Percentiles rank a stretch among this genome's conserved stretches.
These are phyloP conservation scores for Aspergillus piperis DNA, from an alignment of 2,329 filamentous ascomycete genomes.

Conservation along the genomic window DNA sequence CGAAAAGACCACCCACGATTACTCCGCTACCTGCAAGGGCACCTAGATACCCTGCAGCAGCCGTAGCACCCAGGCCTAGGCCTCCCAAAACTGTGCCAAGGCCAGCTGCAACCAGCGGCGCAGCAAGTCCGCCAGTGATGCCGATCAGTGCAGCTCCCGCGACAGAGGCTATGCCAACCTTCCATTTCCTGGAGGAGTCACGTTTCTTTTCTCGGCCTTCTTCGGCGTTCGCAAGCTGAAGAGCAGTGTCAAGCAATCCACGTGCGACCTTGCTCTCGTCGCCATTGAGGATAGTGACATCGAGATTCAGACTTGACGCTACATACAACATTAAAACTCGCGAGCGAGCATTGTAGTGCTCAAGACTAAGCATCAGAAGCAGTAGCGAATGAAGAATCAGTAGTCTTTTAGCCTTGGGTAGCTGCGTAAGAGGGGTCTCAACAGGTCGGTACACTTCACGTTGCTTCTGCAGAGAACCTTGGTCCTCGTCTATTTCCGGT, in stretches of 20 bases:
- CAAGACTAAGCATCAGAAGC: slow-evolving; percentile 71
- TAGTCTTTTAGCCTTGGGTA: slow-evolving; percentile 51
- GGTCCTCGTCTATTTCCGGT: slow-evolving; percentile 27
- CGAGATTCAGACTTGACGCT: slow-evolving; percentile 69
- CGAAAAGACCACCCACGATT: slow-evolving; percentile 81
- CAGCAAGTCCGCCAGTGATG: slow-evolving; percentile 75
- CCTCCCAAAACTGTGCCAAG: slow-evolving; percentile 79
- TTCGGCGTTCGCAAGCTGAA: slow-evolving; percentile 75
- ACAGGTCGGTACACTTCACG: slow-evolving; percentile 57
- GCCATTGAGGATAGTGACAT: slow-evolving; percentile 63
- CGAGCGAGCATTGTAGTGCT: slow-evolving; percentile 75
- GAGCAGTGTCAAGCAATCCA: slow-evolving; percentile 73
- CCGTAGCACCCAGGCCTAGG: slow-evolving; percentile 70
- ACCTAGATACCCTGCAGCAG: slow-evolving; percentile 77
- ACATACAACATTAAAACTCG: slow-evolving; percentile 70
- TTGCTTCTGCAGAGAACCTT: slow-evolving; percentile 30
- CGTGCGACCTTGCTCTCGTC: slow-evolving; percentile 76
- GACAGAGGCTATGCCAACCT: slow-evolving; percentile 83
- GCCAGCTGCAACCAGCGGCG: slow-evolving; percentile 74
- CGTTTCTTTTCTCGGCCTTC: slow-evolving; percentile 70
- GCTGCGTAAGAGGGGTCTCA: slow-evolving; percentile 56
- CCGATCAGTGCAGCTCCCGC: slow-evolving; percentile 86
- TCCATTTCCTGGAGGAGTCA: slow-evolving; percentile 68
- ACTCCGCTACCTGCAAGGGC: slow-evolving; percentile 76
- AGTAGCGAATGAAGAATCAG: slow-evolving; percentile 72